Conservation (phyloP, 495 filamentous ascomycete genomes). For the Friedmanniomyces simplex region DNA sequence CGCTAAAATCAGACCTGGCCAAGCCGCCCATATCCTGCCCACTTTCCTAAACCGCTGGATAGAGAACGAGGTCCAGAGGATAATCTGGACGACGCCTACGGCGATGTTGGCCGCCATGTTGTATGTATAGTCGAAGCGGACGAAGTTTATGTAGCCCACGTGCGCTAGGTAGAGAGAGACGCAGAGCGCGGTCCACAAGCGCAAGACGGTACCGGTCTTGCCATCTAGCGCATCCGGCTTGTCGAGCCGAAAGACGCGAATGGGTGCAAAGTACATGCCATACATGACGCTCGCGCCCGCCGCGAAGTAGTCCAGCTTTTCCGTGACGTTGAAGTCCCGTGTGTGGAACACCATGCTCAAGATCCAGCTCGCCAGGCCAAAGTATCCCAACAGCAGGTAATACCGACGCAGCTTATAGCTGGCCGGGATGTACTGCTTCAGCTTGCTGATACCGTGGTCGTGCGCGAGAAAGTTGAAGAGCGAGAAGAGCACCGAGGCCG, state of each 20-base stretch:
- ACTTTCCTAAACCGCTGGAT: constrained; percentile 58
- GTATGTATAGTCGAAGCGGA: constrained; percentile 90
- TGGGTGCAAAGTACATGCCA: constrained; percentile 71
- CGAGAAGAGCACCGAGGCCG: constrained; percentile 85
- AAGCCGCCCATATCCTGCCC: constrained; percentile 66
- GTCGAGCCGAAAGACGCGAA: constrained; percentile 77
- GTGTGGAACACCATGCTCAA: constrained; percentile 88
- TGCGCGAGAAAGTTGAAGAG: constrained; percentile 85
- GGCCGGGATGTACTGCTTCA: constrained; percentile 58
- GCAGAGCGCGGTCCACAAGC: constrained; percentile 66
- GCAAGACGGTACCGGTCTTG: constrained; percentile 43
- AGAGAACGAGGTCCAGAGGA: constrained; percentile 79
- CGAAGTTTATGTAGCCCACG: constrained; percentile 71
- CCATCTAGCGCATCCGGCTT: constrained; percentile 42
- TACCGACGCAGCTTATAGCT: constrained; percentile 66
- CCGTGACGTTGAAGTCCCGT: constrained; percentile 72
- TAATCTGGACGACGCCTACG: constrained; percentile 68
- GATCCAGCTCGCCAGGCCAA: constrained; percentile 73
- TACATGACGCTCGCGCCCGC: constrained; percentile 87
- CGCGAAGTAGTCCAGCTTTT: constrained; percentile 92
- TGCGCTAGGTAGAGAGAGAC: constrained; percentile 61
- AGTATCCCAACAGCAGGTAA: constrained; percentile 71
- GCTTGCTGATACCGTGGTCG: constrained; percentile 58
- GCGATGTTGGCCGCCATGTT: constrained; percentile 94
- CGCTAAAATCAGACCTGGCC: constrained; percentile 85